Conservation (phyloP, 495 filamentous ascomycete genomes). For the Penicillium silybi region DNA sequence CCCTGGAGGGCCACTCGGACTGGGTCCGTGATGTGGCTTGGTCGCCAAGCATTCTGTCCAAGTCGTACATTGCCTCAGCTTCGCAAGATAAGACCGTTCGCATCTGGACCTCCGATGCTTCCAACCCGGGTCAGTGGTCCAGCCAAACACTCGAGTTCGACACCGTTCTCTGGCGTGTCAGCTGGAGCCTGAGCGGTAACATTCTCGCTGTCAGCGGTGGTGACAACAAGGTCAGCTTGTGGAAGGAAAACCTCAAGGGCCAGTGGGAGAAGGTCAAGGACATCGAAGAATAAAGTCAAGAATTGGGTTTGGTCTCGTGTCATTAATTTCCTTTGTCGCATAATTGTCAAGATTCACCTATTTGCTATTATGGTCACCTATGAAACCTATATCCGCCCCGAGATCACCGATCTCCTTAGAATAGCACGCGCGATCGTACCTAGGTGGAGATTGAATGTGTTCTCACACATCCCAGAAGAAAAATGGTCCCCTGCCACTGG, state of each 20-base stretch:
- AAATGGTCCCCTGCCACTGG: conserved; percentile 43
- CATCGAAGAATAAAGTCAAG: conserved; percentile 72
- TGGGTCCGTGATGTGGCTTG: conserved; percentile 99
- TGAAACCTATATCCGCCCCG: neutral
- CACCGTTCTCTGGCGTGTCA: conserved; percentile 87
- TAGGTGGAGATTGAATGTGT: neutral
- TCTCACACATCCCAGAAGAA: conserved; percentile 48
- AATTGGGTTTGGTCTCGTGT: conserved; percentile 9
- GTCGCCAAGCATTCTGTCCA: conserved; percentile 88
- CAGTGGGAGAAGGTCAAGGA: conserved; percentile 94
- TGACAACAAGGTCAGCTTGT: conserved; percentile 90
- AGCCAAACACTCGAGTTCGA: conserved; percentile 83
- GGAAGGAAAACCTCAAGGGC: conserved; percentile 59
- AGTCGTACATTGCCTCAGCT: conserved; percentile 91
- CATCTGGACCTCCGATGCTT: conserved; percentile 83
- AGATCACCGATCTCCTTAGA: neutral
- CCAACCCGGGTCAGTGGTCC: conserved; percentile 65
- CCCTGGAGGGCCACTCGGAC: conserved; percentile 77
- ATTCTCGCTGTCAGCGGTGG: conserved; percentile 87
- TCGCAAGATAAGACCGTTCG: conserved; percentile 95
- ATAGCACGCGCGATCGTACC: neutral
- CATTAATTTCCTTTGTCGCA: conserved; percentile 18
- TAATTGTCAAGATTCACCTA: conserved; percentile 11
- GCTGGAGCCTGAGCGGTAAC: conserved; percentile 97
- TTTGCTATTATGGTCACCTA: neutral